Evolutionary conservation across 2,329 filamentous ascomycete genomes (phyloP), one percentile per base, ranked within the genome.

Genomic region (Diplodia mutila): DNA sequence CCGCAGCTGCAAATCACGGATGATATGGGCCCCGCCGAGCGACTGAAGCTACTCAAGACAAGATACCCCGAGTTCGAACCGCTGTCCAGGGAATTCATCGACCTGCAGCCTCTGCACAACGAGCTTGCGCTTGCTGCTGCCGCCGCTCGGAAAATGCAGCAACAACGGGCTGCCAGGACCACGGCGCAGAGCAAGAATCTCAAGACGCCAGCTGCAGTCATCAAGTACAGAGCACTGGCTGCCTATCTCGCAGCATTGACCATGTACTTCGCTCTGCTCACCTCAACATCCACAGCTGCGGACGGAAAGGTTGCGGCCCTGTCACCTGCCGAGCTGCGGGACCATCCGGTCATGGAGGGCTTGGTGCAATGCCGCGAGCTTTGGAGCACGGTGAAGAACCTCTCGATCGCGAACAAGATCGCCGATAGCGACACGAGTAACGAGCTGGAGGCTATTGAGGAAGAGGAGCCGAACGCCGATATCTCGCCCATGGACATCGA

Each of bases 191-290:
- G 71, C n/a, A 73, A 75, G 49, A 67, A 67, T 8, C 69, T 71
- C 1, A 77, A 76, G 39, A 76, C 73, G 4, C 77, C 78, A 1
- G 75, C 76, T 65, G 77, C 76, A 9, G 71, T 80, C 11, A 84
- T 92, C 68, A 95, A 94, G 77, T 90, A 91, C 76, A 89, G 92
- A 78, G 89, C 94, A 12, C 83, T 97, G 48, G 90, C 92, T 5
- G 92, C 93, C 69, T 98, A 99, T 76, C 84, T 98, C 27, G 93
- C 91, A 52, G 86, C 92, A 1, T 84, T 99, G 72, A 90, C 91
- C 59, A 94, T 97, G 88, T 99, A 99, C 79, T 97, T 99, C 78
- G 92, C 94, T 46, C 86, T 98, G 42, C 82, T 99, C n/a, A 92
- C 93, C 12, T 97, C 93, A 0, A 90, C 92, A 0, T 85, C 89